Base-by-base conservation (phyloP, 2,329 filamentous ascomycete species). In the Aspergillus hortae region DNA sequence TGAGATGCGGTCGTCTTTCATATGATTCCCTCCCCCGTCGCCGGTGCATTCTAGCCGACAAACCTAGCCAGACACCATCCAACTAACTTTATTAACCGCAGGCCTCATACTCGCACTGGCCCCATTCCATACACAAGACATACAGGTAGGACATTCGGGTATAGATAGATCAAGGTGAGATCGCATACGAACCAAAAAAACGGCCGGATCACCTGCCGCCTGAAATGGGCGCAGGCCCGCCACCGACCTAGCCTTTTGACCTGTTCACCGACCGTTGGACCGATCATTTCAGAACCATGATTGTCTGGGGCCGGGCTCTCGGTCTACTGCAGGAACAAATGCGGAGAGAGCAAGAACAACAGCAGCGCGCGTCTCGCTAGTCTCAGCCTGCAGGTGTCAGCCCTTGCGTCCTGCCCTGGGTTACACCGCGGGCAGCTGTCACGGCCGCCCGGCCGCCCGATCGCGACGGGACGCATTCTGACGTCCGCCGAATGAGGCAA, bases 321-420 rank as follows among this genome's bases (percentile, higher is more conserved):
- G 64, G 65, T 56, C 66, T 69, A 68, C 67, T 69, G 67, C 67
- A 69, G 67, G 66, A 67, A 69, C 67, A 55, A 52, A 58, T 59
- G 62, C 60, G 61, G 64, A 63, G 60, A 60, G 55, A 58, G 48
- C 46, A 9, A 30, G 27, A 30, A 30, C 27, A 30, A 2, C 7
- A 30, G 27, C 23, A 30, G 27, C 7, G 27, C 27, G 27, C 27
- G 27, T 38, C 14, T 38, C 35, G 35, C 35, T 38, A 38, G 35
- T 15, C 43, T 17, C 40, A 48, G 30, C 30, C 36, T 38, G 15
- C 23, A 42, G 40, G 19, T 42, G 40, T 42, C 40, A 42, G 19
- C 40, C 40, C 40, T 42, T 42, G 19, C 40, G n/a, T 42, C 15
- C 5, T 42, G 11, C 3, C 6, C 15, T 17, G 15, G 14, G 35